A percentile compares a stretch with the other conserved stretches of the same genome.
Evolutionary conservation across 116 monocot species (phyloP).

Genomic region (Trichopus zeylanicus): DNA sequence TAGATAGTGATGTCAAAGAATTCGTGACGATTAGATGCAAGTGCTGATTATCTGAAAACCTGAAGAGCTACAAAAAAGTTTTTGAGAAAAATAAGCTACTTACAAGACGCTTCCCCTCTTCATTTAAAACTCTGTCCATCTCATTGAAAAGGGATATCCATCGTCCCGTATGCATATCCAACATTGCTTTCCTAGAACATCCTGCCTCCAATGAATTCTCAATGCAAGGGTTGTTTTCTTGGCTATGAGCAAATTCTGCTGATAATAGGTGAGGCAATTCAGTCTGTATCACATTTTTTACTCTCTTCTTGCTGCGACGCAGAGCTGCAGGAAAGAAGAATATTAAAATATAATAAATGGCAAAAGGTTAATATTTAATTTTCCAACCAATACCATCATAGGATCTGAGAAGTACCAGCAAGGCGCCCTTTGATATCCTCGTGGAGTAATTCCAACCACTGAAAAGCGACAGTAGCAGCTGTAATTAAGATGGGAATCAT

Average conservation of each 20-base stretch:
- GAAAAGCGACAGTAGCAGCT: conserved; percentile 78
- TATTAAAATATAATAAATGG: neutral
- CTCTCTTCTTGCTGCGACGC: conserved; percentile 57
- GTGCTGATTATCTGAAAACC: neutral
- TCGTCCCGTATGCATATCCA: conserved; percentile 43
- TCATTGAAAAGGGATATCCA: conserved; percentile 71
- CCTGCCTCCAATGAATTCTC: conserved; percentile 19
- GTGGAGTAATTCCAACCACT: conserved; percentile 83
- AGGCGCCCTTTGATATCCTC: conserved; percentile 75
- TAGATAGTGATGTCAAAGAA: neutral
- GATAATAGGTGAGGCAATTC: conserved; percentile 65
- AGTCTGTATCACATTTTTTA: conserved; percentile 49
- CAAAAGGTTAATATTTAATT: neutral
- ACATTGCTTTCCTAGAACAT: conserved; percentile 16
- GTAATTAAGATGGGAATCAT: conserved; percentile 2
- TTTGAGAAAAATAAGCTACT: conserved; percentile 9
- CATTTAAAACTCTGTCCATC: conserved; percentile 65
- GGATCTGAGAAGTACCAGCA: conserved; percentile 34
- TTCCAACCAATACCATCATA: neutral
- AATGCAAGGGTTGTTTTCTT: conserved; percentile 17
- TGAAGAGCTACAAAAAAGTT: too few relatives aligned
- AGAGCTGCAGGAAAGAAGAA: conserved; percentile 28
- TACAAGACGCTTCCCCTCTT: conserved; percentile 76
- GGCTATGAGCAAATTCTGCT: conserved; percentile 28
- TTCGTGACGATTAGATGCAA: neutral